Evolutionary conservation across 176 grass and related monocot species (phyloP), one percentile per base, ranked within the genome.

Genomic region (Aegilops tauschii): DNA sequence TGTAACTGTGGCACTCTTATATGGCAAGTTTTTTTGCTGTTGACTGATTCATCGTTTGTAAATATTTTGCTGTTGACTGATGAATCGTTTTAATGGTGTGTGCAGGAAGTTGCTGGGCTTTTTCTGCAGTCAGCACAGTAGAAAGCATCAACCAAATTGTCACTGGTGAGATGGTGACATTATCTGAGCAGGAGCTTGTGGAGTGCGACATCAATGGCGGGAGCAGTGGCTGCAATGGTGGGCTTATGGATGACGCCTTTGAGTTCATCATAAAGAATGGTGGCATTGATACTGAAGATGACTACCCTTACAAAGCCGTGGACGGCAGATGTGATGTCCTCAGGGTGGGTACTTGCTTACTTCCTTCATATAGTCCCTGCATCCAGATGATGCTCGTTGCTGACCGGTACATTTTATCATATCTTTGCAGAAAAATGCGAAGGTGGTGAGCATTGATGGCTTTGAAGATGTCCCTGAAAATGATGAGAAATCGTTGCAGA

Each of bases 51-150:
- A 61, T n/a, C 17, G 61, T 12, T 49, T 52, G 21, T 47, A 20
- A 20, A 1, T 69, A 8, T 54, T 78, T 78, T 78, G 73, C 21
- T 79, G 16, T 37, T 68, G 9, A 32, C 49, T 79, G 76, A 65
- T 10, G 64, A 6, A 61, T n/a, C 17, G 61, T 12, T 50, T 52
- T 16, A 64, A 66, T 69, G 66, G 69, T 12, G 12, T 92, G 78
- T 92, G 84, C 92, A 98, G 97, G 93, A 73, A 98, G 97, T 70
- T 92, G 97, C 82, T 98, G 97, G 97, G 97, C 97, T 40, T 98
- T 98, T 82, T 94, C 97, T n/a, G 93, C 97, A 36, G 64, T 94
- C 14, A 90, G 84, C 39, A 80, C 97, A 12, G 97, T 98, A 23
- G 97, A 98, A 30, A 91, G 97, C 12, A 85, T 96, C 23, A 98